Evolutionary conservation across 148 eudicot species (phyloP).

Genomic region (Silene conica): DNA sequence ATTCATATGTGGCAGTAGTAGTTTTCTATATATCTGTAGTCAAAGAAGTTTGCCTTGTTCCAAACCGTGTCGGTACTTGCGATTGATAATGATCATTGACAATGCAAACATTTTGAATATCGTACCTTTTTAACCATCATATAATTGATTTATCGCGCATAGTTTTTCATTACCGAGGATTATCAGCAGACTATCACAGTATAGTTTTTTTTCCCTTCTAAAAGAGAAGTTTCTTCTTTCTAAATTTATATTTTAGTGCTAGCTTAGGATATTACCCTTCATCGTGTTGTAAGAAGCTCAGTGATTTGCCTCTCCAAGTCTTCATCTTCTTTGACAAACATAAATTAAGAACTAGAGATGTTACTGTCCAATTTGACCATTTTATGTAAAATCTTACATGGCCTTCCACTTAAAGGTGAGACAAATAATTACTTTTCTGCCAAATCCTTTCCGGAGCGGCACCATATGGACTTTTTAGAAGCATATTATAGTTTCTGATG

Average conservation of each 20-base stretch:
- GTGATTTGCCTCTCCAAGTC: slow-evolving; percentile 18
- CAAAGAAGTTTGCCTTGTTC: not conserved
- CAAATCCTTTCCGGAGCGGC: slow-evolving; percentile 25
- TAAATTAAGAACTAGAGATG: slow-evolving; percentile 1
- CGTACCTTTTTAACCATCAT: not conserved
- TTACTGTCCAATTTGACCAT: slow-evolving; percentile 13
- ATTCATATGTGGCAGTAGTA: not conserved
- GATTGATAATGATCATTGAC: not conserved
- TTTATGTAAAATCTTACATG: slow-evolving; percentile 16
- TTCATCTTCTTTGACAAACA: slow-evolving; percentile 16
- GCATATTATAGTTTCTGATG: slow-evolving; percentile 37
- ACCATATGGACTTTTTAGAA: slow-evolving; percentile 10
- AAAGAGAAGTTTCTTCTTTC: slow-evolving; percentile 1
- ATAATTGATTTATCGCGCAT: not conserved
- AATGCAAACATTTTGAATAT: not conserved
- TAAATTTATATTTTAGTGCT: not conserved
- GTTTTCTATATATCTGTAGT: not conserved
- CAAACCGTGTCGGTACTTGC: not conserved
- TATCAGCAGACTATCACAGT: not conserved
- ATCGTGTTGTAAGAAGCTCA: slow-evolving; percentile 2
- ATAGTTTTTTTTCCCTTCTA: not conserved
- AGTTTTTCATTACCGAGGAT: not conserved
- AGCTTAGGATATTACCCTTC: slow-evolving; percentile 12
- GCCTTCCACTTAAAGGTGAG: slow-evolving; percentile 36
- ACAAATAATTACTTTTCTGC: slow-evolving; percentile 12